A percentile compares a stretch with the other conserved stretches of the same genome.
Evolutionary conservation across 2,329 filamentous ascomycete genomes (phyloP).

Genomic region (Neoscytalidium dimidiatum): DNA sequence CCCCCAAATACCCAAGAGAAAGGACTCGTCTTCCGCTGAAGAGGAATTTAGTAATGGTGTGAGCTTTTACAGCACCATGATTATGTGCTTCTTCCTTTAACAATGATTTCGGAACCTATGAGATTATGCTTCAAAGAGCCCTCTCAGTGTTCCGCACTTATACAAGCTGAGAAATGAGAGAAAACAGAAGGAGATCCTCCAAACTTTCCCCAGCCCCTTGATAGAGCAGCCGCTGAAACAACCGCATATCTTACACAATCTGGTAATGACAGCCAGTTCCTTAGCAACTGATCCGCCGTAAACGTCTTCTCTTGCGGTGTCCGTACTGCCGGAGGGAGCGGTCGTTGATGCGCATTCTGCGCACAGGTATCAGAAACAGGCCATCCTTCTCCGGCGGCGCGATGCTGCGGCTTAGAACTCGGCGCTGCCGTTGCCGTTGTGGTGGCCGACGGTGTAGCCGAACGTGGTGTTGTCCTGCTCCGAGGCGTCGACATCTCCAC

Average conservation of each 20-base stretch:
- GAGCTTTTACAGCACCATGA: constrained; percentile 2
- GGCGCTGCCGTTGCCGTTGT: constrained; percentile 42
- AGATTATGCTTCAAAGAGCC: neutral
- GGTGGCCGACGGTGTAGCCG: constrained; percentile 38
- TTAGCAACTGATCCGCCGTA: constrained; percentile 18
- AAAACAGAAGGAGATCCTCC: neutral
- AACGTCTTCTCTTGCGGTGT: constrained; percentile 28
- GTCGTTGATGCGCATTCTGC: constrained; percentile 20
- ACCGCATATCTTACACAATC: constrained; percentile 20
- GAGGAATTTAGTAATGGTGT: neutral
- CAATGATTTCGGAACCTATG: neutral
- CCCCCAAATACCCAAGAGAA: neutral
- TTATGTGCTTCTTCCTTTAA: constrained; percentile 15
- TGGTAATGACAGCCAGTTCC: constrained; percentile 1
- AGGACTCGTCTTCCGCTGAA: neutral
- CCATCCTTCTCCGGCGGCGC: constrained; percentile 26
- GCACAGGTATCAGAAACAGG: constrained; percentile 16
- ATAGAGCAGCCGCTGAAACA: neutral
- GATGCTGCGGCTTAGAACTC: constrained; percentile 35
- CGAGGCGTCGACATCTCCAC: constrained; percentile 45
- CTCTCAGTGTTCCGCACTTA: constrained; percentile 1
- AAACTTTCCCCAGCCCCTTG: neutral
- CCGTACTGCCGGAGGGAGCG: constrained; percentile 24
- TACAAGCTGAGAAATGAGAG: constrained; percentile 13
- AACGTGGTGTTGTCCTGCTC: constrained; percentile 45